Base-by-base conservation (phyloP, 352 stramenopile genomes). In the Phytophthora vignae region DNA sequence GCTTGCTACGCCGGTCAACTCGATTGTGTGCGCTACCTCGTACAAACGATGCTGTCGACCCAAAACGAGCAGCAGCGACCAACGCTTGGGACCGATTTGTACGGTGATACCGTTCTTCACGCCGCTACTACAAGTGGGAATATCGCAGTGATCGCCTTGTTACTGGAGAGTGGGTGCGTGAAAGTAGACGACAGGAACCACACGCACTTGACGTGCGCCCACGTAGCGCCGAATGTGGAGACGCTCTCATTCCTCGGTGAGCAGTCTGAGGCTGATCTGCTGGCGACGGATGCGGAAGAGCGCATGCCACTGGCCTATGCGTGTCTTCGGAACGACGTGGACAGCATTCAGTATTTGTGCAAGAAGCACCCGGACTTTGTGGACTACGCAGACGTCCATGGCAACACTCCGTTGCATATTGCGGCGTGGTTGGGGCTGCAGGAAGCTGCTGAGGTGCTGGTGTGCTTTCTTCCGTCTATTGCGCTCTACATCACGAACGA, bases 321-420 rank as follows among this genome's bases (percentile, higher is more conserved):
- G 10, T 91, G 83, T 59, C 66, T 92, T 14, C 73, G 81, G 0
- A 74, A 79, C 9, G 85, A 93, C 42, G 46, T 78, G 1, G 77
- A 67, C 1, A 90, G 85, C 62, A 82, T 92, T 31, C 58, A 67
- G 36, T 89, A 83, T 60, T 66, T 94, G 36, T 90, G 80, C 49
- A 57, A 49, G 1, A 74, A 82, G 19, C 73, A 88, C 38, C 81
- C 82, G 0, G 85, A 92, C 27, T 92, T 94, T 64, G 81, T 86
- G 11, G 85, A 92, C 64, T 94, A 92, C 53, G 81, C 83, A 2
- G 87, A 94, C 50, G 60, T 73, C 3, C 69, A 77, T 29, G 87
- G 87, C n/a, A 90, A 93, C 44, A 93, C 85, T 27, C 83, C 83
- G 52, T 60, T 93, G 62, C 85, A 94, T 48, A 73, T 90, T 42